Evolutionary conservation across 805 yeast species (phyloP).

Genomic region (Pichia paraexigua): DNA sequence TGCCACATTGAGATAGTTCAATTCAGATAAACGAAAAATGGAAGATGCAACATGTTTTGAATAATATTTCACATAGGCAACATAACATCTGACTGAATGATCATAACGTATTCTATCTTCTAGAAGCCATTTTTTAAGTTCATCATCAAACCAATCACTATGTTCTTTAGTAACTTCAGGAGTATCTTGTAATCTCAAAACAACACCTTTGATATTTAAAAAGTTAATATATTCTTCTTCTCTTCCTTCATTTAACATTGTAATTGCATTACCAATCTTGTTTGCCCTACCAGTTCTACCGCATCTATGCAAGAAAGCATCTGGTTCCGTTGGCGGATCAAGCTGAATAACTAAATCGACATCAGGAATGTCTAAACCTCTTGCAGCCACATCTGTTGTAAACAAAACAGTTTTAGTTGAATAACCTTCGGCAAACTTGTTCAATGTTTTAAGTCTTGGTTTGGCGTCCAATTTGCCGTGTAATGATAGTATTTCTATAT

Average conservation of each 20-base stretch:
- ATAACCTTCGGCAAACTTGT: conserved; percentile 44
- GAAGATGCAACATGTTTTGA: conserved; percentile 84
- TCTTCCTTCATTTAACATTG: conserved; percentile 62
- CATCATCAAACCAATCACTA: conserved; percentile 22
- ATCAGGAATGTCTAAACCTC: conserved; percentile 93
- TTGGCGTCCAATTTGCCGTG: conserved; percentile 88
- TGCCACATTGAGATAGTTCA: conserved; percentile 70
- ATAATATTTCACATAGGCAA: conserved; percentile 76
- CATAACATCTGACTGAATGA: conserved; percentile 68
- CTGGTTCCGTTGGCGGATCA: conserved; percentile 93
- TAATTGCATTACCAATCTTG: conserved; percentile 68
- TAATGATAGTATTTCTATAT: conserved; percentile 50
- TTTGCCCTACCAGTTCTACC: conserved; percentile 96
- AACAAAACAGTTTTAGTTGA: conserved; percentile 53
- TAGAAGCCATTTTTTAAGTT: conserved; percentile 47
- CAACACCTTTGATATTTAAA: conserved; percentile 62
- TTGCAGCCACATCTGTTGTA: conserved; percentile 97
- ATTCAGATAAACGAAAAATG: conserved; percentile 64
- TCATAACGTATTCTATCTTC: conserved; percentile 79
- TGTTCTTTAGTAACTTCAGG: conserved; percentile 15
- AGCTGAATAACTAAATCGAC: conserved; percentile 91
- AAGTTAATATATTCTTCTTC: conserved; percentile 81
- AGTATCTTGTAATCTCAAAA: conserved; percentile 34
- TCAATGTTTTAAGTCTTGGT: conserved; percentile 67
- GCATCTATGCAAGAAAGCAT: conserved; percentile 83